Percentiles rank a stretch among this genome's conserved stretches.
Evolutionary conservation across 1,139 yeast genomes (phyloP).

Genomic region (Hyphopichia pseudoburtonii): DNA sequence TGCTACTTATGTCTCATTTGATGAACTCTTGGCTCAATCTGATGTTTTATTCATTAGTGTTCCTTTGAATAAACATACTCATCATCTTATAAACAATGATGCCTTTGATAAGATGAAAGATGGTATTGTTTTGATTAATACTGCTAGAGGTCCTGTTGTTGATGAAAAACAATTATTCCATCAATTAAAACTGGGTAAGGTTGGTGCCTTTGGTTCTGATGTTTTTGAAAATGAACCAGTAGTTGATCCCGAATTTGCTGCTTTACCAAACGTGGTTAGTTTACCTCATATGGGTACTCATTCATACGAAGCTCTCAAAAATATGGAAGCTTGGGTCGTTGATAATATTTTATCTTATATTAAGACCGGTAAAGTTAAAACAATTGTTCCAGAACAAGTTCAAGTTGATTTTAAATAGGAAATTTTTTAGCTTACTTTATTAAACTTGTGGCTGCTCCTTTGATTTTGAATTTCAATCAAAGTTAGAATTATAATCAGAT

Average conservation of each 20-base stretch:
- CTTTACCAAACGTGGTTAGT: slow-evolving; percentile 58
- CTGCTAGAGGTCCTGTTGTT: slow-evolving; percentile 75
- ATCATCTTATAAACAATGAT: slow-evolving; percentile 55
- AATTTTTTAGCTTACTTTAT: background rate
- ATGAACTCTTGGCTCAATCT: slow-evolving; percentile 51
- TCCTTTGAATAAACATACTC: slow-evolving; percentile 61
- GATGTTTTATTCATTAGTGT: slow-evolving; percentile 64
- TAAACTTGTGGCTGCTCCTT: too few species aligned
- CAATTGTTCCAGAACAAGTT: slow-evolving; percentile 66
- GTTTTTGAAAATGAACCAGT: slow-evolving; percentile 85
- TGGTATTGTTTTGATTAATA: slow-evolving; percentile 64
- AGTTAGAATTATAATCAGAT: too few species aligned
- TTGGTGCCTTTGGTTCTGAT: slow-evolving; percentile 76
- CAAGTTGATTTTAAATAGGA: slow-evolving; percentile 2
- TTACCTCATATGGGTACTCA: slow-evolving; percentile 86
- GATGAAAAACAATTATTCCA: slow-evolving; percentile 64
- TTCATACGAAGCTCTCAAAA: slow-evolving; percentile 54
- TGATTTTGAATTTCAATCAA: too few species aligned
- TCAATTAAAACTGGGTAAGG: slow-evolving; percentile 66
- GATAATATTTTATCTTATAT: slow-evolving; percentile 45
- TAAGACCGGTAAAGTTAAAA: slow-evolving; percentile 58
- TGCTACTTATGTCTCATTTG: slow-evolving; percentile 56
- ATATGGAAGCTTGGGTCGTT: slow-evolving; percentile 58
- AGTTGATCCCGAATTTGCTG: slow-evolving; percentile 56
- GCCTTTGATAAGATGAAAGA: slow-evolving; percentile 59